These are phyloP conservation scores for Cairneyella variabilis DNA, from an alignment of 495 filamentous ascomycete genomes.

Conservation along the genomic window DNA sequence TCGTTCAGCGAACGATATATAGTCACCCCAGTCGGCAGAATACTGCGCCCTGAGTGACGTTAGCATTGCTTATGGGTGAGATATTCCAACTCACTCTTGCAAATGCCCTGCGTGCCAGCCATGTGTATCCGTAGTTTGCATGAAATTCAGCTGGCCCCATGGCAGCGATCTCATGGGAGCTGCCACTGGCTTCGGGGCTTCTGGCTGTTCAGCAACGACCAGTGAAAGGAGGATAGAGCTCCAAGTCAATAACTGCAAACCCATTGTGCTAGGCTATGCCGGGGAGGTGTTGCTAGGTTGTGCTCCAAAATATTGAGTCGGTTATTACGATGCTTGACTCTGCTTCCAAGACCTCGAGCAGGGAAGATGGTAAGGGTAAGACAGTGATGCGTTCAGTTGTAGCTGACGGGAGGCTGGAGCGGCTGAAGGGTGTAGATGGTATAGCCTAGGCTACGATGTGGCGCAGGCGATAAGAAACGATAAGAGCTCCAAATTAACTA, in stretches of 20 bases:
- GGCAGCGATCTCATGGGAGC: slow-evolving; percentile 77
- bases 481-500: no score
- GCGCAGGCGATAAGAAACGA: no score
- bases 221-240: slow-evolving; percentile 17
- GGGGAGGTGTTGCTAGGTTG: no score
- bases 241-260: slow-evolving; percentile 25
- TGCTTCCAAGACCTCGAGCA: no score
- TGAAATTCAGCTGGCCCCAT: slow-evolving; percentile 92
- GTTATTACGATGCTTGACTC: no score
- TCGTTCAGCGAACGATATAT: slow-evolving; percentile 85
- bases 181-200: slow-evolving; percentile 70
- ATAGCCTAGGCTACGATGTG: no score
- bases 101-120: slow-evolving; percentile 95
- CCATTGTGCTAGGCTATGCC: slow-evolving; percentile 14
- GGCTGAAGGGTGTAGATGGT: no score
- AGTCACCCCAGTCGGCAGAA: slow-evolving; percentile 96
- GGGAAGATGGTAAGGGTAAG: no score
- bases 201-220: slow-evolving; percentile 65
- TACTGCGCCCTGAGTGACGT: slow-evolving; percentile 62
- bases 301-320: no score
- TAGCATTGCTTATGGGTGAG: neutral
- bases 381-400: no score
- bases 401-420: no score
- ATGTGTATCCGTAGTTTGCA: slow-evolving; percentile 93
- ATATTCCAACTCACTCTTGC: slow-evolving; percentile 58